Evolutionary conservation across 192 early-diverging fungal species (phyloP), one percentile per base, ranked within the genome.

Genomic region (Gigaspora rosea): DNA sequence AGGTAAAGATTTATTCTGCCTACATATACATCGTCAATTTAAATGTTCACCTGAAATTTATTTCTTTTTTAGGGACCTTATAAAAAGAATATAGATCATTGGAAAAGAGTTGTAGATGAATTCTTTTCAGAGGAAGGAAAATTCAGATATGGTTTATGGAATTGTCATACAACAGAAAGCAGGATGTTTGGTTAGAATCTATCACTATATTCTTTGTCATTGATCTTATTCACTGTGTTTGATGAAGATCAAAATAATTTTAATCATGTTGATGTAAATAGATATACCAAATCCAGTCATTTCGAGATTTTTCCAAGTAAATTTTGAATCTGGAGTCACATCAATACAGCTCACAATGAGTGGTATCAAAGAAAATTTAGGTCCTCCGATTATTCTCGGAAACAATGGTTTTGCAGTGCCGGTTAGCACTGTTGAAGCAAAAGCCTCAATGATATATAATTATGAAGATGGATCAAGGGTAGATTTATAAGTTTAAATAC

Each of bases 391-490:
- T 67, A 67, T 41, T 7, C 3, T 41, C 7, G 41, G 41, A 41
- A 41, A 41, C 41, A 41, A 41, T 41, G 41, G n/a, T 20, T 33
- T 12, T n/a, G 15, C 15, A 11, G 59, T n/a, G 22, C 15, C 20
- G 13, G 36, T 20, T 67, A 41, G 18, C 36, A 67, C 65, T 41
- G 65, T 67, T 46, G 65, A 67, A 18, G 41, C 65, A 48, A 41
- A 48, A 12, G 65, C 65, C 16, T 47, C 65, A n/a, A 33, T 67
- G 65, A 67, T 67, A 67, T 67, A 67, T 67, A 67, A 48, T 48
- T 67, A 67, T 48, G 65, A 46, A 67, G 46, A 67, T 48, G 65
- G 65, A 67, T 47, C 65, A 48, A 41, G 65, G 65, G 65, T 67
- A 67, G 20, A 33, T 8, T 66, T n/a, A 67, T 15, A 8, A 20